phyloP scores from a whole-genome alignment of 169 alveolate genomes.

The Besnoitia besnoiti region DNA sequence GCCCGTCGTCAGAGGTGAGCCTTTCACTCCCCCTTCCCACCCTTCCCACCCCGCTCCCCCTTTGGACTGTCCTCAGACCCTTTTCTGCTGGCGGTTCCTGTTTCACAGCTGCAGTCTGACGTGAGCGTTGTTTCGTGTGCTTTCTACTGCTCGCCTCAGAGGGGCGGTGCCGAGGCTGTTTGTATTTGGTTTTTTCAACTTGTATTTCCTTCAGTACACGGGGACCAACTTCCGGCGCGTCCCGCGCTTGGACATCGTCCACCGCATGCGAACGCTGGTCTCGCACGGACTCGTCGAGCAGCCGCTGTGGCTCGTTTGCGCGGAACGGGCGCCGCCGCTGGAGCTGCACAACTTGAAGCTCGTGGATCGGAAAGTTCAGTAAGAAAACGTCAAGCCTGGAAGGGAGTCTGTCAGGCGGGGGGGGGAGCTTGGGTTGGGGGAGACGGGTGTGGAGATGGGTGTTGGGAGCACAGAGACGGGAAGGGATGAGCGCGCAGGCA shows the following conservation, averaged over 20 bases:
- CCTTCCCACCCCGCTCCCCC: too few species aligned
- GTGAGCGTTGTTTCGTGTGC: not conserved
- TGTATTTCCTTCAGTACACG: slow-evolving; percentile 67
- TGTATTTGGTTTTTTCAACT: not conserved
- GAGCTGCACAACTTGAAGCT: slow-evolving; percentile 50
- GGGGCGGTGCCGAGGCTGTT: not conserved
- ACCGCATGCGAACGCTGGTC: slow-evolving; percentile 80
- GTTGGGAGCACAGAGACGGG: too few species aligned
- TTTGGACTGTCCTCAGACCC: too few species aligned
- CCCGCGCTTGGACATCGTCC: slow-evolving; percentile 80
- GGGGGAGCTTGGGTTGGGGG: too few species aligned
- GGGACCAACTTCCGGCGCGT: slow-evolving; percentile 79
- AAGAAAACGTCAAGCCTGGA: not conserved
- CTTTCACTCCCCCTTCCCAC: too few species aligned
- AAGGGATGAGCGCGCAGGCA: too few species aligned
- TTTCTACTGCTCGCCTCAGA: not conserved
- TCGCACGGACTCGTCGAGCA: slow-evolving; percentile 74
- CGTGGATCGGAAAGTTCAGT: slow-evolving; percentile 8
- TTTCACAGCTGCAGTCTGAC: too few species aligned
- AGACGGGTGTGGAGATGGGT: too few species aligned
- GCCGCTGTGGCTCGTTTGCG: slow-evolving; percentile 45
- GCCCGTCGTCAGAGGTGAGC: too few species aligned
- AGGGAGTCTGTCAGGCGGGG: too few species aligned
- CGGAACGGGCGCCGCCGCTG: slow-evolving; percentile 65
- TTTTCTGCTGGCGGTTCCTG: too few species aligned